phyloP scores from a whole-genome alignment of 1,139 yeast genomes.

The Lodderomyces margitis region DNA sequence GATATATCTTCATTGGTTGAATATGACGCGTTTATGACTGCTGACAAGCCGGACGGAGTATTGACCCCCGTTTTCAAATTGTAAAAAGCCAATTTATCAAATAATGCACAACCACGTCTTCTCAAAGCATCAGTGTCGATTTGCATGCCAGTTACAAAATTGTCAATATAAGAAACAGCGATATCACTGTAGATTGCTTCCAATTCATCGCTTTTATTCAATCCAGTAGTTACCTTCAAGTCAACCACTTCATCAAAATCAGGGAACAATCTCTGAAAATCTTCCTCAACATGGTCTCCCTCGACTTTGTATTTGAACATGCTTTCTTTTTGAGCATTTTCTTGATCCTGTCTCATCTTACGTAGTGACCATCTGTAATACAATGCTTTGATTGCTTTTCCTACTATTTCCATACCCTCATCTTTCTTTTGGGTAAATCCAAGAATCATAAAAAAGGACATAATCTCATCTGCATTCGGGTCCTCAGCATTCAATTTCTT shows the following conservation, averaged over 20 bases:
- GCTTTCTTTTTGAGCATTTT: conserved; percentile 56
- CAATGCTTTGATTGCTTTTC: conserved; percentile 50
- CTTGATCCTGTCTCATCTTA: conserved; percentile 62
- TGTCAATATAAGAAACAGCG: conserved; percentile 29
- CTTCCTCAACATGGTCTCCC: conserved; percentile 66
- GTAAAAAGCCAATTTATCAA: conserved; percentile 21
- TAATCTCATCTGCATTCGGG: conserved; percentile 44
- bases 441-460: conserved; percentile 31
- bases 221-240: conserved; percentile 21
- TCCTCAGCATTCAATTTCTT: conserved; percentile 46
- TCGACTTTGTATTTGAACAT: conserved; percentile 64
- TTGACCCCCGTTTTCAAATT: conserved; percentile 21
- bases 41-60: conserved; percentile 38
- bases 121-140: conserved; percentile 29
- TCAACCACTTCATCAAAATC: conserved; percentile 72
- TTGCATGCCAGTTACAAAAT: conserved; percentile 22
- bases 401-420: conserved; percentile 8
- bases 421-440: conserved; percentile 17
- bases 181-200: conserved; percentile 30
- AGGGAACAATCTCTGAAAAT: conserved; percentile 76
- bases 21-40: conserved; percentile 42
- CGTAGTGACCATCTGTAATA: conserved; percentile 83
- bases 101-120: conserved; percentile 42
- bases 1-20: conserved; percentile 23
- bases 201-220: conserved; percentile 22